Percentiles rank a stretch among this genome's conserved stretches.
These are phyloP conservation scores for Fusarium buharicum DNA, from an alignment of 2,329 filamentous ascomycete genomes.

Conservation along the genomic window DNA sequence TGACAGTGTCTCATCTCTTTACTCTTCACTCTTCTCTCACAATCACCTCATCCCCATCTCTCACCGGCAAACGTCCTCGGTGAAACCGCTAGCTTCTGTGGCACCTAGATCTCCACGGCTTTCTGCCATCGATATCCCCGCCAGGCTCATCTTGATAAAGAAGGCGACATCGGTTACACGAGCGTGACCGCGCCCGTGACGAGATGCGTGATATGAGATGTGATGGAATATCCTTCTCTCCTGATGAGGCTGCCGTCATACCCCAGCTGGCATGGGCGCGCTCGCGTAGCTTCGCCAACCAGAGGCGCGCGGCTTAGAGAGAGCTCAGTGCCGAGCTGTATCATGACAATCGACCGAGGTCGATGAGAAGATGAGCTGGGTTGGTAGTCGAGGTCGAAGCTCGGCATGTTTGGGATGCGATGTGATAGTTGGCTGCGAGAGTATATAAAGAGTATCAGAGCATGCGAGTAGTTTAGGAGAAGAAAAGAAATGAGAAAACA, in stretches of 20 bases:
- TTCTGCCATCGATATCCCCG: slow-evolving; percentile 7
- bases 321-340: slow-evolving; percentile 10
- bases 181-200: slow-evolving; percentile 30
- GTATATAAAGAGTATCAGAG: background rate
- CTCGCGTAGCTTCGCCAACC: slow-evolving; percentile 40
- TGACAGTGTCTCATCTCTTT: slow-evolving; percentile 2
- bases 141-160: slow-evolving; percentile 2
- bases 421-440: background rate
- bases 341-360: slow-evolving; percentile 4
- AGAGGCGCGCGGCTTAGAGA: slow-evolving; percentile 12
- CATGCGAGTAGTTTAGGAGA: background rate
- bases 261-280: slow-evolving; percentile 24
- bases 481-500: background rate
- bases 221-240: slow-evolving; percentile 13
- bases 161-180: slow-evolving; percentile 23
- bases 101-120: slow-evolving; percentile 2
- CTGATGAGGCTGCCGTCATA: slow-evolving; percentile 29
- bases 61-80: slow-evolving; percentile 5
- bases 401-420: background rate
- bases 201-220: slow-evolving; percentile 26
- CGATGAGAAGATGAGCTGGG: background rate
- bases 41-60: background rate
- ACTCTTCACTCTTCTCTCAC: background rate
- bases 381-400: slow-evolving; percentile 2
- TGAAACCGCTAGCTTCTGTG: slow-evolving; percentile 13